Evolutionary conservation across 2,329 filamentous ascomycete genomes (phyloP), one percentile per base, ranked within the genome.

Genomic region (Trichothecium roseum): DNA sequence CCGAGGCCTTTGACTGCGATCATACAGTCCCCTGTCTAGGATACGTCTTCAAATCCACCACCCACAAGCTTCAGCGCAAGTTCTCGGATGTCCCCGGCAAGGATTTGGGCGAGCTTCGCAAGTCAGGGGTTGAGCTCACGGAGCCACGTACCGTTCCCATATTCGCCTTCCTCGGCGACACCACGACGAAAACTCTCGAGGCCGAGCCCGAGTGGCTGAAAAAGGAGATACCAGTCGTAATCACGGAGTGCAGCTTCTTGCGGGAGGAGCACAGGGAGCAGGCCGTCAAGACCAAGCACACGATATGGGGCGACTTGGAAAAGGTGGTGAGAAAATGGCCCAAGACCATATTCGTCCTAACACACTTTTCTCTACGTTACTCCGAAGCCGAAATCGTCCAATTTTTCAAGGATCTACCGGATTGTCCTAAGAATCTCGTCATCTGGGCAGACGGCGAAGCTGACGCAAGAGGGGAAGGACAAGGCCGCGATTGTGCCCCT

Each of bases 201-300:
- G 45, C 47, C 1, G 60, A 49, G 35, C 62, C 63, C 1, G 41
- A 46, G 17, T 68, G 64, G 63, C 39, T 69, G 18, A 16, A 20
- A n/a, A 44, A 49, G 1, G 61, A 52, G 1, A 55, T 68, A 12
- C 53, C 57, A 6, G 62, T 68, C 5, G 64, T 69, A 35, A 62
- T 69, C 27, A 67, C 63, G 1, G 66, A 69, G 48, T 69, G 66
- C 44, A 68, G 63, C 37, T 69, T 69, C 40, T 36, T 69, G 20
- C 53, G 52, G 20, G 57, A 63, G 28, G 53, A 59, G 42, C 66
- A 69, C 43, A 47, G 55, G 14, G 47, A 44, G 3, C 64, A 67
- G 49, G 64, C 64, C 2, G 54, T 50, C 8, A 59, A 58, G 49
- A 68, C 66, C 5, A 65, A 64, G 44, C 66, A 69, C 40, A 69